A percentile compares a stretch with the other conserved stretches of the same genome.
Conservation (phyloP, 1,284 basidiomycete genomes). For the Boletus albobrunnescens region DNA sequence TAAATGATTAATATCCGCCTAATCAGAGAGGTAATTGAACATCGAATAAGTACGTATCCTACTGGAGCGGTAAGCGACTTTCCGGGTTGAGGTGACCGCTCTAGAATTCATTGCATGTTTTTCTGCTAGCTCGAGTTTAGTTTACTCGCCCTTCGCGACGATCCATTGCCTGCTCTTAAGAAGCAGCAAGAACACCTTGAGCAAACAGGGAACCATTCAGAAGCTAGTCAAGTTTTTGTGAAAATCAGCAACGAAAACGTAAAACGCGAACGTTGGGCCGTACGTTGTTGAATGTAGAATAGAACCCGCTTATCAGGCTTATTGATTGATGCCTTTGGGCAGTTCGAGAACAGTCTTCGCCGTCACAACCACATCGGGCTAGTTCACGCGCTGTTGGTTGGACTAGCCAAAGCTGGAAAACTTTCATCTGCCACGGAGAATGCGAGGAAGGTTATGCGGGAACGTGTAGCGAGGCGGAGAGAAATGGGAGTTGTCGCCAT, state of each 20-base stretch:
- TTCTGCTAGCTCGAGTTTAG: slow-evolving; percentile 79
- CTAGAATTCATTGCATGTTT: slow-evolving; percentile 9
- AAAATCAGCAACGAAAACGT: slow-evolving; percentile 71
- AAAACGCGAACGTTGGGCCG: slow-evolving; percentile 78
- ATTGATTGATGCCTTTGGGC: slow-evolving; percentile 5
- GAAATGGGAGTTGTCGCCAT: slow-evolving; percentile 26
- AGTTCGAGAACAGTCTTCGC: slow-evolving; percentile 82
- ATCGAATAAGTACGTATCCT: slow-evolving; percentile 84
- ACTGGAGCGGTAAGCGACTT: slow-evolving; percentile 64
- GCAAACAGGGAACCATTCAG: slow-evolving; percentile 42
- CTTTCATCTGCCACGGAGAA: slow-evolving; percentile 46
- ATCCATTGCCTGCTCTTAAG: slow-evolving; percentile 68
- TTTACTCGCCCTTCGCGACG: slow-evolving; percentile 78
- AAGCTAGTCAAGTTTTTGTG: slow-evolving; percentile 52
- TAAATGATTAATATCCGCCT: slow-evolving; percentile 11
- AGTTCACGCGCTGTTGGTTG: slow-evolving; percentile 63
- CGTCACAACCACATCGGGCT: slow-evolving; percentile 82
- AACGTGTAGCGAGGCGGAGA: slow-evolving; percentile 28
- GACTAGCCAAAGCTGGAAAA: slow-evolving; percentile 63
- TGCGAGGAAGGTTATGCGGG: slow-evolving; percentile 36
- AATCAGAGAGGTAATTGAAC: slow-evolving; percentile 74
- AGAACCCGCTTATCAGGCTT: neutral
- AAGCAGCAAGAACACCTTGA: slow-evolving; percentile 50
- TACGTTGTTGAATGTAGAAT: slow-evolving; percentile 40
- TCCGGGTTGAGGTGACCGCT: neutral